Base-by-base conservation (phyloP, 352 stramenopile species). In the Globisporangium cylindrosporum region DNA sequence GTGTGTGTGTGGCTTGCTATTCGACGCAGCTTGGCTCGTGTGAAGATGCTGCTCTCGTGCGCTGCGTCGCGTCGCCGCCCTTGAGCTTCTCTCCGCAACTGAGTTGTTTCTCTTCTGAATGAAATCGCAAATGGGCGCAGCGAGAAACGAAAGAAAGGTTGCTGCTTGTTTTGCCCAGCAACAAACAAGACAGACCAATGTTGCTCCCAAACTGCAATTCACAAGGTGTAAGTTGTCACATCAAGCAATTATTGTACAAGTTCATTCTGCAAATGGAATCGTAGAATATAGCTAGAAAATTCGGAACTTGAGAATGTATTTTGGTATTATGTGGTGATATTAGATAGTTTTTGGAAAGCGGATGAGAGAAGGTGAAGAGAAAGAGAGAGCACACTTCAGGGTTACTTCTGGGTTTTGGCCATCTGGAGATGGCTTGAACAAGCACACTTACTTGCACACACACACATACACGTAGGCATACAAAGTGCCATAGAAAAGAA, bases 141-240 rank as follows among this genome's bases (percentile, higher is more conserved):
- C 43, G 43, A 51, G 43, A 51, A 51, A 51, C 43, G 43, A 51
- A 51, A 51, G 18, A 51, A 51, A 51, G 43, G 43, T 51, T 51
- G 41, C 41, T 48, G 12, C 9, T 38, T 43, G 36, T 12, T 48
- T 48, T 48, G 41, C 41, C 41, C 41, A 49, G 41, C 41, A 49
- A 22, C 43, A 51, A 51, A 22, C 38, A n/a, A 51, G 14, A 51
- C 15, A 51, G 14, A 51, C 15, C 43, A 51, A 51, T 22, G 6
- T 8, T 51, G 43, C 43, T 51, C 43, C 7, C 18, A 10, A 22
- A n/a, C 9, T 51, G 41, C 41, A 49, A 22, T 22, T 49, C 8
- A 6, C 5, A 9, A n/a, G 15, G 1, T 5, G 15, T 18, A 3
- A 18, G 12, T 1, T 20, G 4, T 46, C 29, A 32, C 38, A 46